Conservation (phyloP, 805 yeast species). For the Starmerella ratchasimensis region DNA sequence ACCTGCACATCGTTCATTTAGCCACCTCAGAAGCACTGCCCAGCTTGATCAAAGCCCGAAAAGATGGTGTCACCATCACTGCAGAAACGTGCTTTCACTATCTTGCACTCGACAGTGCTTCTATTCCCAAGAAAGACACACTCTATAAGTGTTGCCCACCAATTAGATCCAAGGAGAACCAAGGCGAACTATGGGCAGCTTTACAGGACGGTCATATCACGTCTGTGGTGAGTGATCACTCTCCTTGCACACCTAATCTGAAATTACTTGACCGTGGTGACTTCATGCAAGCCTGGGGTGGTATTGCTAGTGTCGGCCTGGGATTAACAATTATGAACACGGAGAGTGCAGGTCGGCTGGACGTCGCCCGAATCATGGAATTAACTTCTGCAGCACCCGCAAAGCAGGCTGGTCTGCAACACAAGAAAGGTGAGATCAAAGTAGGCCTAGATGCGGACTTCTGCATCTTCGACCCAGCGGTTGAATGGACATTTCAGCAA, state of each 20-base stretch:
- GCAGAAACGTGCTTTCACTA: slow-evolving; percentile 96
- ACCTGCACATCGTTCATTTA: slow-evolving; percentile 76
- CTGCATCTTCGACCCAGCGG: slow-evolving; percentile 59
- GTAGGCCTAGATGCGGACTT: slow-evolving; percentile 83
- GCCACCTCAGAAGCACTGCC: slow-evolving; percentile 78
- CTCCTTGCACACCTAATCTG: slow-evolving; percentile 88
- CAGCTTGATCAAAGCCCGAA: slow-evolving; percentile 48
- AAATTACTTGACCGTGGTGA: slow-evolving; percentile 76
- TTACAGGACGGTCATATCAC: slow-evolving; percentile 48
- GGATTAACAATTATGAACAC: slow-evolving; percentile 74
- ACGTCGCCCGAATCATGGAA: slow-evolving; percentile 46
- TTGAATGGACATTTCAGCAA: slow-evolving; percentile 33
- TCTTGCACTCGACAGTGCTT: slow-evolving; percentile 60
- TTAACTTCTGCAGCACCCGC: slow-evolving; percentile 83
- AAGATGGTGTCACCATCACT: slow-evolving; percentile 34
- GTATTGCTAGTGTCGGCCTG: slow-evolving; percentile 82
- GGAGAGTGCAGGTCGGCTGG: slow-evolving; percentile 37
- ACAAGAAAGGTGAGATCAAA: slow-evolving; percentile 57
- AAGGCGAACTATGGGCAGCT: slow-evolving; percentile 66
- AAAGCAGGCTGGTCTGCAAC: slow-evolving; percentile 62
- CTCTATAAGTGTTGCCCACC: slow-evolving; percentile 95
- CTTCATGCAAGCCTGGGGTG: slow-evolving; percentile 92
- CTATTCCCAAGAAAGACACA: slow-evolving; percentile 61
- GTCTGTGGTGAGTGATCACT: slow-evolving; percentile 87
- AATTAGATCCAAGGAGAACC: slow-evolving; percentile 59